A percentile compares a stretch with the other conserved stretches of the same genome.
Evolutionary conservation across 352 stramenopile species (phyloP).

Genomic region (Globisporangium mamillatum): DNA sequence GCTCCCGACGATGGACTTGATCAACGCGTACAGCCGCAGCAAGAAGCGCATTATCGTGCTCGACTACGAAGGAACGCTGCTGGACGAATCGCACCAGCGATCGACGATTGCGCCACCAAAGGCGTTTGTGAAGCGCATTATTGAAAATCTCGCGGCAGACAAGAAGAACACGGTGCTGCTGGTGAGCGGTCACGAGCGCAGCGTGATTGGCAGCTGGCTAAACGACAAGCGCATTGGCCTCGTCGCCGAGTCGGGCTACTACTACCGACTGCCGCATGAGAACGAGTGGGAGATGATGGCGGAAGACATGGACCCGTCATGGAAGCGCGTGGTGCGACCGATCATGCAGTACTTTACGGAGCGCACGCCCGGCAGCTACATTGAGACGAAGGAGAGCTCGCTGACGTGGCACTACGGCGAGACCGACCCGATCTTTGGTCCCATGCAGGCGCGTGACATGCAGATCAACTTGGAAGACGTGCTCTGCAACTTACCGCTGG

Average conservation of each 20-base stretch:
- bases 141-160: constrained; percentile 33
- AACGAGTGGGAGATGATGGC: constrained; percentile 74
- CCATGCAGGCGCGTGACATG: constrained; percentile 86
- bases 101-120: constrained; percentile 48
- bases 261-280: constrained; percentile 64
- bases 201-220: constrained; percentile 87
- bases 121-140: constrained; percentile 41
- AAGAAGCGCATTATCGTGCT: constrained; percentile 85
- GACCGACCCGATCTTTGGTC: constrained; percentile 78
- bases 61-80: constrained; percentile 85
- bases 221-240: constrained; percentile 68
- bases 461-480: constrained; percentile 87
- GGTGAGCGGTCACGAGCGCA: constrained; percentile 68
- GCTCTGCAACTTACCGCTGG: constrained; percentile 75
- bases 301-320: constrained; percentile 52
- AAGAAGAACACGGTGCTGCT: constrained; percentile 75
- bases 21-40: constrained; percentile 54
- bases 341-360: constrained; percentile 77
- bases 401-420: constrained; percentile 89
- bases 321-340: constrained; percentile 73
- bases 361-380: constrained; percentile 70
- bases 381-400: constrained; percentile 81
- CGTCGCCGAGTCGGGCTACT: constrained; percentile 71
- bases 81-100: constrained; percentile 13
- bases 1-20: constrained; percentile 56